Conservation (phyloP, 176 grass and related monocot species). For the Musa acuminata region DNA sequence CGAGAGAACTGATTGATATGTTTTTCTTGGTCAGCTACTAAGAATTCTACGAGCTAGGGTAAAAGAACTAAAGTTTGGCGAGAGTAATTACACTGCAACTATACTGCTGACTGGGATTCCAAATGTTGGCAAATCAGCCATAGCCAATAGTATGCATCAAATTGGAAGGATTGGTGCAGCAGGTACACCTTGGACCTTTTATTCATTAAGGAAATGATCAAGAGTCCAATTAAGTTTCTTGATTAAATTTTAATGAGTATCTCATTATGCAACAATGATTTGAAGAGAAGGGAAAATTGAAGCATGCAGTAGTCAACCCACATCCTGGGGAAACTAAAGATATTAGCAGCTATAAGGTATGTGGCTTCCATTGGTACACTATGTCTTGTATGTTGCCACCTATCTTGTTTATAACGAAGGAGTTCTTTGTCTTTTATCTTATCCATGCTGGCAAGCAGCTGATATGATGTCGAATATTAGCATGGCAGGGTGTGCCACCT, state of each 20-base stretch:
- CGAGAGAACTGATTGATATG: neutral
- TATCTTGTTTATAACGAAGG: neutral
- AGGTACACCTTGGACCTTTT: slow-evolving; percentile 26
- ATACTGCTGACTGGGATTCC: slow-evolving; percentile 63
- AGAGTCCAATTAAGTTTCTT: neutral
- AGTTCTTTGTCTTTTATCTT: neutral
- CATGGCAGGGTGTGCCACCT: neutral
- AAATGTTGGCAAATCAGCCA: slow-evolving; percentile 71
- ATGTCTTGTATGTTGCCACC: neutral
- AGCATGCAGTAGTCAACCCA: slow-evolving; percentile 55
- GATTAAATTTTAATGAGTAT: slow-evolving; percentile 5
- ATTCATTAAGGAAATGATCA: too few relatives aligned
- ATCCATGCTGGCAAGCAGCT: too few relatives aligned
- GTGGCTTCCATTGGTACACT: neutral
- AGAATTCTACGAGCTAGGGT: slow-evolving; percentile 32
- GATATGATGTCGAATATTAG: neutral
- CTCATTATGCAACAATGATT: neutral
- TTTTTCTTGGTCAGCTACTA: slow-evolving; percentile 34
- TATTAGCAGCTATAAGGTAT: slow-evolving; percentile 72
- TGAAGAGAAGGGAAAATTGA: slow-evolving; percentile 72
- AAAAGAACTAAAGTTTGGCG: slow-evolving; percentile 46
- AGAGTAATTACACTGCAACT: slow-evolving; percentile 38
- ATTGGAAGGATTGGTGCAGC: slow-evolving; percentile 57
- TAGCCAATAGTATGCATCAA: slow-evolving; percentile 56
- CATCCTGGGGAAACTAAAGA: slow-evolving; percentile 74